Conservation (phyloP, 805 yeast genomes). For the Ogataea dorogensis region DNA sequence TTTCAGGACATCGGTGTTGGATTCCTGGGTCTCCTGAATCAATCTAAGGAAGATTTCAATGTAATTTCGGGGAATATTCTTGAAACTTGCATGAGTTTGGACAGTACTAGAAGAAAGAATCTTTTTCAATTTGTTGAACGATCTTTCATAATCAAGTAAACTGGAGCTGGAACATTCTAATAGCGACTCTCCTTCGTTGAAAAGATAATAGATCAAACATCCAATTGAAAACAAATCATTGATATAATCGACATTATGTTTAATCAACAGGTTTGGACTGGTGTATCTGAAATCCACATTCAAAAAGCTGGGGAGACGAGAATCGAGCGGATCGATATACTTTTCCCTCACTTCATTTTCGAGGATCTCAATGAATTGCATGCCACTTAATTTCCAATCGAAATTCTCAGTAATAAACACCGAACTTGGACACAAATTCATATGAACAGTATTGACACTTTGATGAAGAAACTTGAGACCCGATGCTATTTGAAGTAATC, state of each 20-base stretch:
- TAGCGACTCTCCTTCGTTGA: conserved; percentile 45
- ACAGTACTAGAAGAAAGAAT: conserved; percentile 38
- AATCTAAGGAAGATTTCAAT: conserved; percentile 50
- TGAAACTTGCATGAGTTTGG: conserved; percentile 47
- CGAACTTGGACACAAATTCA: conserved; percentile 75
- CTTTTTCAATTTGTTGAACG: conserved; percentile 38
- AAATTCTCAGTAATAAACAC: conserved; percentile 77
- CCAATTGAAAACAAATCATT: conserved; percentile 88
- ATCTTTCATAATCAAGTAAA: conserved; percentile 58
- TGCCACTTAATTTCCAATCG: conserved; percentile 91
- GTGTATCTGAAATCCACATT: conserved; percentile 69
- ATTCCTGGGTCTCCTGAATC: conserved; percentile 44
- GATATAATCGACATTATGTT: conserved; percentile 57
- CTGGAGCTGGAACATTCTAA: conserved; percentile 39
- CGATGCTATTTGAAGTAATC: conserved; percentile 72
- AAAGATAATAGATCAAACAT: conserved; percentile 67
- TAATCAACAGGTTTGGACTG: conserved; percentile 81
- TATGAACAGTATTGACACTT: conserved; percentile 69
- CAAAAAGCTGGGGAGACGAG: conserved; percentile 70
- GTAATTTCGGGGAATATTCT: conserved; percentile 59
- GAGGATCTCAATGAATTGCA: conserved; percentile 50
- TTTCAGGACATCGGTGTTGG: conserved; percentile 32
- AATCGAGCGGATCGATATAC: conserved; percentile 68
- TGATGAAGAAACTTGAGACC: conserved; percentile 83
- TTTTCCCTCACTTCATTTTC: conserved; percentile 51